A percentile compares a stretch with the other conserved stretches of the same genome.
Conservation (phyloP, 805 yeast genomes). For the Myxozyma udenii region DNA sequence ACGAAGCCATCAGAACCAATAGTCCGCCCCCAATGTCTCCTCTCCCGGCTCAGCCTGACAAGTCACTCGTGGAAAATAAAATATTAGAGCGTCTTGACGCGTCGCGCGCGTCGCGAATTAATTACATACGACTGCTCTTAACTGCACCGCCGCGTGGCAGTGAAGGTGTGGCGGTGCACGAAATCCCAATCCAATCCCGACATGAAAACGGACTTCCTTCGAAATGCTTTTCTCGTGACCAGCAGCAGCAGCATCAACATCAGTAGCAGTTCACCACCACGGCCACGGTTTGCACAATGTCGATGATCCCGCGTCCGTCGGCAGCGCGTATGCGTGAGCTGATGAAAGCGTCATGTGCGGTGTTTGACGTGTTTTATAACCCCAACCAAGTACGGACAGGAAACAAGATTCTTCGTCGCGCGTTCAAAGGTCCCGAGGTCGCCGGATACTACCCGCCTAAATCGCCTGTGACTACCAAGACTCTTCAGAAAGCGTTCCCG, state of each 20-base stretch:
- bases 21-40: neutral
- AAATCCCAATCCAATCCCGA: slow-evolving; percentile 1
- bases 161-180: slow-evolving; percentile 2
- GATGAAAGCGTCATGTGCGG: slow-evolving; percentile 57
- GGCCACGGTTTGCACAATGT: neutral
- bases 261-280: too few species aligned
- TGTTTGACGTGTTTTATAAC: slow-evolving; percentile 69
- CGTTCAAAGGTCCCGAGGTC: slow-evolving; percentile 69
- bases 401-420: slow-evolving; percentile 61
- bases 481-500: slow-evolving; percentile 54
- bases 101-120: neutral
- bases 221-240: neutral
- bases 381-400: slow-evolving; percentile 69
- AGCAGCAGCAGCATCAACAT: neutral
- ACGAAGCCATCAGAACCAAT: neutral
- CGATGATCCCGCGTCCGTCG: slow-evolving; percentile 36
- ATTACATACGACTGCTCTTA: neutral
- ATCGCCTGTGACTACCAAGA: slow-evolving; percentile 52
- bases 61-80: neutral
- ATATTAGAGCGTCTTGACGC: neutral
- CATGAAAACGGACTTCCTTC: too few species aligned
- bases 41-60: neutral
- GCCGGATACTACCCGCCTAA: slow-evolving; percentile 72
- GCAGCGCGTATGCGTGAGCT: slow-evolving; percentile 53
- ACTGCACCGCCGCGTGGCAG: neutral